Evolutionary conservation across 208 protist genomes (phyloP).

Genomic region (Trypanosoma platydactyli): DNA sequence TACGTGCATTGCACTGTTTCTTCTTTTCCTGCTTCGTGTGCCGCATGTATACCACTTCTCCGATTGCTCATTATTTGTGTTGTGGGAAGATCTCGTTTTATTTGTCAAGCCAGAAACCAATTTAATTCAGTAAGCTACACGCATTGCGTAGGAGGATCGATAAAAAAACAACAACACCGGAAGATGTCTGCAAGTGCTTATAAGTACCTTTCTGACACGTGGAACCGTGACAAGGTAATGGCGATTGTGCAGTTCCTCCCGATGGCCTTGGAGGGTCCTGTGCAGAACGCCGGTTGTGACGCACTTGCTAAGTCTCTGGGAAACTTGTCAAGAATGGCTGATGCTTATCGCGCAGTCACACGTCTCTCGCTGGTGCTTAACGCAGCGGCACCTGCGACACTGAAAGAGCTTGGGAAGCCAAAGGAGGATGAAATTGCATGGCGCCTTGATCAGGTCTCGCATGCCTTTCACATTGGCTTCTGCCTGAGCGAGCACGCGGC

Average conservation of each 20-base stretch:
- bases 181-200: slow-evolving; percentile 19
- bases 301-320: slow-evolving; percentile 64
- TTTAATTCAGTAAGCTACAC: not conserved
- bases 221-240: slow-evolving; percentile 90
- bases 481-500: slow-evolving; percentile 84
- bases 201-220: slow-evolving; percentile 65
- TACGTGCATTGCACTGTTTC: not conserved
- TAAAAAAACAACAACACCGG: slow-evolving; percentile 7
- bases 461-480: slow-evolving; percentile 85
- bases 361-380: slow-evolving; percentile 81
- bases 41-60: not conserved
- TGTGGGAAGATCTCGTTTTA: not conserved
- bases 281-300: slow-evolving; percentile 43
- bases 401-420: slow-evolving; percentile 54
- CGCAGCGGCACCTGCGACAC: slow-evolving; percentile 60
- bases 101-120: not conserved
- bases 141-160: no score
- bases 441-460: slow-evolving; percentile 65
- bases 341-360: slow-evolving; percentile 84
- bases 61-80: not conserved
- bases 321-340: slow-evolving; percentile 76
- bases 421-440: slow-evolving; percentile 56
- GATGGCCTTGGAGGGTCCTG: slow-evolving; percentile 62
- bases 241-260: slow-evolving; percentile 87
- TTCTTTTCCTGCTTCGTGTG: not conserved